Evolutionary conservation across 306 rosid genomes (phyloP).

Genomic region (Fragaria vesca): DNA sequence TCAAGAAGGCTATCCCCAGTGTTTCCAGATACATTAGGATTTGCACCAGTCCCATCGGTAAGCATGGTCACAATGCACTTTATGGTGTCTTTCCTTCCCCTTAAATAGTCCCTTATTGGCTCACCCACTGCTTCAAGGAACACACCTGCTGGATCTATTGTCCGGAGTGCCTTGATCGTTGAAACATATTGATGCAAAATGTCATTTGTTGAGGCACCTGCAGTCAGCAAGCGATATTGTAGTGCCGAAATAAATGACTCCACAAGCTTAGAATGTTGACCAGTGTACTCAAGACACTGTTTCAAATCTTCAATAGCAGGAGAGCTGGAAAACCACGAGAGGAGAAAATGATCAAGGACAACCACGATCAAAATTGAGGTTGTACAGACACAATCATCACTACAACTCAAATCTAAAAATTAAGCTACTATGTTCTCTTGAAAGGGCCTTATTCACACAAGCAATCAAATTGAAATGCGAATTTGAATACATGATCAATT

Average conservation of each 20-base stretch:
- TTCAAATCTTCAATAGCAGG: conserved; percentile 94
- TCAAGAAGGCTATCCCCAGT: conserved; percentile 98
- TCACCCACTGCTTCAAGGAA: conserved; percentile 98
- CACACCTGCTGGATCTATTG: conserved; percentile 95
- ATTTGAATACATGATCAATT: not conserved
- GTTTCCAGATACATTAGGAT: conserved; percentile 74
- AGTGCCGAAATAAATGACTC: conserved; percentile 93
- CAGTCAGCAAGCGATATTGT: conserved; percentile 93
- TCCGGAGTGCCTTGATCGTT: conserved; percentile 86
- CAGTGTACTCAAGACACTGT: conserved; percentile 90
- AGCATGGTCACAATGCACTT: conserved; percentile 97
- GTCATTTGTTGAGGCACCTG: conserved; percentile 98
- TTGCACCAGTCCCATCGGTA: conserved; percentile 90
- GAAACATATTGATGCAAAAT: conserved; percentile 98
- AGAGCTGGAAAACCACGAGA: conserved; percentile 52
- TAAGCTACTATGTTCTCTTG: not conserved
- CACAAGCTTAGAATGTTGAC: conserved; percentile 94
- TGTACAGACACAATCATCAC: not conserved
- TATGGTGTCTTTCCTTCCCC: conserved; percentile 97
- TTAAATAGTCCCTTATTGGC: conserved; percentile 91
- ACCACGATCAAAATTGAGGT: not conserved
- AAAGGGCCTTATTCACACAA: not conserved
- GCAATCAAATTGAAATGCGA: not conserved
- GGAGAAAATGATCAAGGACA: not conserved
- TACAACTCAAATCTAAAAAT: not conserved